Percentiles rank a stretch among this genome's conserved stretches.
phyloP scores from a whole-genome alignment of 176 grass and related monocot genomes.

The Rhynchospora pubera region DNA sequence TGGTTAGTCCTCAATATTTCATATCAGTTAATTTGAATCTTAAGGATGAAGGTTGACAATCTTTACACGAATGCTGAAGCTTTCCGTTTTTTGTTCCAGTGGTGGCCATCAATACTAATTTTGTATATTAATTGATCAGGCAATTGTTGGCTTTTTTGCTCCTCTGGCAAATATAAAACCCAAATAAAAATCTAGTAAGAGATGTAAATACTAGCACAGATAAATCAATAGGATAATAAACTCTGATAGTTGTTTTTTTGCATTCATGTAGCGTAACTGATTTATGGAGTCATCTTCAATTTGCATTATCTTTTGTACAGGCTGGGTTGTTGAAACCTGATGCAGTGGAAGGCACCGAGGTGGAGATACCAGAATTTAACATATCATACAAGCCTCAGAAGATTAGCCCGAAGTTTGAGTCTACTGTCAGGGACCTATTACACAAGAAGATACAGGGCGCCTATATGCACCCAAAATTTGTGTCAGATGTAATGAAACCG shows the following conservation, averaged over 20 bases:
- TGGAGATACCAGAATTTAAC: slow-evolving; percentile 97
- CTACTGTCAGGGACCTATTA: slow-evolving; percentile 68
- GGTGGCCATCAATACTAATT: background rate
- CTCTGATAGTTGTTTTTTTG: background rate
- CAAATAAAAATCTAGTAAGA: background rate
- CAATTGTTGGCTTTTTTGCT: background rate
- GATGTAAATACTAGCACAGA: background rate
- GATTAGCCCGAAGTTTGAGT: slow-evolving; percentile 72
- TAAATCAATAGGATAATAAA: background rate
- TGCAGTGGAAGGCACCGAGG: slow-evolving; percentile 50
- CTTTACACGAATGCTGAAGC: background rate
- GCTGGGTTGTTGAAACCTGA: slow-evolving; percentile 76
- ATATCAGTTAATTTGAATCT: background rate
- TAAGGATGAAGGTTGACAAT: background rate
- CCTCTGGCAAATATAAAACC: background rate
- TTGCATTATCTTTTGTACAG: slow-evolving; percentile 32
- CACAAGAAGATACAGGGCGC: slow-evolving; percentile 81
- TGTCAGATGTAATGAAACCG: slow-evolving; percentile 96
- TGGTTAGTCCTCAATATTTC: slow-evolving; percentile 28
- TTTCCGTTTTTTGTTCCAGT: background rate
- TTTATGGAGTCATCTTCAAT: background rate
- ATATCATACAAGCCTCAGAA: slow-evolving; percentile 95
- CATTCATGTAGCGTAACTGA: background rate
- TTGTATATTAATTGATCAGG: background rate
- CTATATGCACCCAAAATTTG: slow-evolving; percentile 84